Conservation (phyloP, 495 filamentous ascomycete genomes). For the Tuber umbilicatum region DNA sequence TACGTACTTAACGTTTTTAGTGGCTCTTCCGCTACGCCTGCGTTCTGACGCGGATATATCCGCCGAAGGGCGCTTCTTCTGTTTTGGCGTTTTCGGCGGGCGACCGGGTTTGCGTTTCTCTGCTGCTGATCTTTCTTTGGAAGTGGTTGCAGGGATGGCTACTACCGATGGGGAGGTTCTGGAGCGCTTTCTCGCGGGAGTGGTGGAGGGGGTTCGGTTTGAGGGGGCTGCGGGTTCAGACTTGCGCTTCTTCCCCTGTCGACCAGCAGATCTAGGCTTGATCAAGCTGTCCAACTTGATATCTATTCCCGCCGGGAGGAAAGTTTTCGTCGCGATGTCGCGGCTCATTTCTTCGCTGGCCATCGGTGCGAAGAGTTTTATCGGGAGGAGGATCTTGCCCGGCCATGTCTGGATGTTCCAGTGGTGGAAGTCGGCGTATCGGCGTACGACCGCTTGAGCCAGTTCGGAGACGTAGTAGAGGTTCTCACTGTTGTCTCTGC, state of each 20-base stretch:
- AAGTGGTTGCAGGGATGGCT: slow-evolving; percentile 6
- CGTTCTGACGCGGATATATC: slow-evolving; percentile 39
- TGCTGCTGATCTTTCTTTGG: slow-evolving; percentile 17
- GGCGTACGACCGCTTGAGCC: slow-evolving; percentile 70
- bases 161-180: slow-evolving; percentile 10
- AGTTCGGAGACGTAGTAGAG: slow-evolving; percentile 87
- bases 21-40: slow-evolving; percentile 44
- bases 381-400: slow-evolving; percentile 70
- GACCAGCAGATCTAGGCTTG: slow-evolving; percentile 35
- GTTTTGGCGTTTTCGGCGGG: slow-evolving; percentile 42
- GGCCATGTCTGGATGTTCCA: slow-evolving; percentile 71
- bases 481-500: slow-evolving; percentile 53
- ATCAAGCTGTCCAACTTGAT: slow-evolving; percentile 53
- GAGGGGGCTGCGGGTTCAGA: slow-evolving; percentile 40
- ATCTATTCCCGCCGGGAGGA: slow-evolving; percentile 71
- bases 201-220: slow-evolving; percentile 40
- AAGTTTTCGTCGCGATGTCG: slow-evolving; percentile 74
- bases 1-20: slow-evolving; percentile 41
- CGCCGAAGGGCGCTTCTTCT: slow-evolving; percentile 41
- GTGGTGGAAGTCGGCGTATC: slow-evolving; percentile 70
- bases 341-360: slow-evolving; percentile 70
- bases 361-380: slow-evolving; percentile 67
- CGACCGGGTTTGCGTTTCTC: slow-evolving; percentile 30
- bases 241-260: slow-evolving; percentile 49
- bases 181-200: slow-evolving; percentile 42